phyloP scores from a whole-genome alignment of 1,284 basidiomycete species.

The Rhizoctonia solani region DNA sequence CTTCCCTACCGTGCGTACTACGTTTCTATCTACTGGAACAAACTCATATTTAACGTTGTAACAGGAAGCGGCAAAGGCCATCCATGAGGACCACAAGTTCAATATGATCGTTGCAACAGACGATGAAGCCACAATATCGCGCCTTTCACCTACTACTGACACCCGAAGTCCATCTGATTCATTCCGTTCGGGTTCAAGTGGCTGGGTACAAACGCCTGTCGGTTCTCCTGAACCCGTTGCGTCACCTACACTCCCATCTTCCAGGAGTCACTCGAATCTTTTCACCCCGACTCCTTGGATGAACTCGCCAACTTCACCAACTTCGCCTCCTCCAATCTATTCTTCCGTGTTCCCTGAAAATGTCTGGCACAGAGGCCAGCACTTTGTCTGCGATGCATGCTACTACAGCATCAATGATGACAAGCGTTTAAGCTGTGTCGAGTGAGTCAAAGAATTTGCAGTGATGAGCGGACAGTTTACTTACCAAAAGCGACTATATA shows the following conservation, averaged over 20 bases:
- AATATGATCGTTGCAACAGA: slow-evolving; percentile 19
- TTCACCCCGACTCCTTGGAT: too few relatives aligned
- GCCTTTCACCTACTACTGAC: background rate
- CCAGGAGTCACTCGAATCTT: too few relatives aligned
- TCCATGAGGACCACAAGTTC: slow-evolving; percentile 2
- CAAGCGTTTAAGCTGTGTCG: slow-evolving; percentile 2
- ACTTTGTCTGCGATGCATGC: background rate
- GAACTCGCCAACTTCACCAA: too few relatives aligned
- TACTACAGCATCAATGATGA: background rate
- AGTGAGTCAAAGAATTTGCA: background rate
- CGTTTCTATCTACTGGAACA: background rate
- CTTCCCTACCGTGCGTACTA: slow-evolving; percentile 8
- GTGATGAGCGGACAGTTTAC: background rate
- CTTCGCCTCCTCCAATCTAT: background rate
- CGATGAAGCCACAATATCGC: slow-evolving; percentile 24
- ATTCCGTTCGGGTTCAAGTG: background rate
- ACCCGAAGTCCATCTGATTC: background rate
- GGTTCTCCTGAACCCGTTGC: too few relatives aligned
- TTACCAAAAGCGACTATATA: background rate
- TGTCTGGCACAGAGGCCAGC: background rate
- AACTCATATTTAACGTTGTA: background rate
- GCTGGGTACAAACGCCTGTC: background rate
- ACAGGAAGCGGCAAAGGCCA: slow-evolving; percentile 1
- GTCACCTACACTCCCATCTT: too few relatives aligned
- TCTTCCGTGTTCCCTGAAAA: background rate